Conservation (phyloP, 169 alveolate species). For the Babesia bovis region DNA sequence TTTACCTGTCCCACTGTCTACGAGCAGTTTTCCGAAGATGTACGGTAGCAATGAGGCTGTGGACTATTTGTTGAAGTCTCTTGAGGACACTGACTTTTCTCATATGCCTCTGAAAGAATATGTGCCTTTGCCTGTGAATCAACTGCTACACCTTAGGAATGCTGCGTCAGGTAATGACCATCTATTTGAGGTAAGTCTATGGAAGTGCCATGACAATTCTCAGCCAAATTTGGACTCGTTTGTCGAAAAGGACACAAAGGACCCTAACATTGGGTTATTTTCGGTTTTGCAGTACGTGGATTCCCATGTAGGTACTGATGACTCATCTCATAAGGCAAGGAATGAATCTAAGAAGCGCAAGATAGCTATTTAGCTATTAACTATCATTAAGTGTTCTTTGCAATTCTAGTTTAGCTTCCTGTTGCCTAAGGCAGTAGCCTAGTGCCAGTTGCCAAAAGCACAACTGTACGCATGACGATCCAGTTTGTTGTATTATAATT, state of each 20-base stretch:
- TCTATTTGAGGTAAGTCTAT: neutral
- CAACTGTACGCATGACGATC: conserved; percentile 71
- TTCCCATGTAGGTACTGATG: neutral
- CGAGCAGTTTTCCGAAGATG: conserved; percentile 39
- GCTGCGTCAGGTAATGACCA: neutral
- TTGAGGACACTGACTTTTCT: conserved; percentile 25
- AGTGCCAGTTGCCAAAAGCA: conserved; percentile 84
- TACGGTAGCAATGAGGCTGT: conserved; percentile 49
- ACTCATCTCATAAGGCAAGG: neutral
- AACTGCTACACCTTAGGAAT: conserved; percentile 22
- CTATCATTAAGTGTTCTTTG: conserved; percentile 39
- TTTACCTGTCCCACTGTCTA: conserved; percentile 38
- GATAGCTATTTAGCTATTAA: conserved; percentile 43
- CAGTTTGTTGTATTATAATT: conserved; percentile 72
- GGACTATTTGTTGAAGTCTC: conserved; percentile 48
- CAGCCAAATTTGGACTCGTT: conserved; percentile 3
- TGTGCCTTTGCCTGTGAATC: conserved; percentile 41
- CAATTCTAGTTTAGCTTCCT: conserved; percentile 71
- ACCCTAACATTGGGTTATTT: conserved; percentile 44
- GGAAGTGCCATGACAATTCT: neutral
- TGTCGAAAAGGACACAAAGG: conserved; percentile 17
- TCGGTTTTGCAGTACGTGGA: conserved; percentile 46
- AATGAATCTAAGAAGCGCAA: conserved; percentile 19
- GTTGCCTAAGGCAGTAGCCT: conserved; percentile 79
- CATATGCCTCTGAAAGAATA: conserved; percentile 11